Evolutionary conservation across 768 basidiomycete species (phyloP).

Genomic region (Rhodosporidiobolus odoratus): DNA sequence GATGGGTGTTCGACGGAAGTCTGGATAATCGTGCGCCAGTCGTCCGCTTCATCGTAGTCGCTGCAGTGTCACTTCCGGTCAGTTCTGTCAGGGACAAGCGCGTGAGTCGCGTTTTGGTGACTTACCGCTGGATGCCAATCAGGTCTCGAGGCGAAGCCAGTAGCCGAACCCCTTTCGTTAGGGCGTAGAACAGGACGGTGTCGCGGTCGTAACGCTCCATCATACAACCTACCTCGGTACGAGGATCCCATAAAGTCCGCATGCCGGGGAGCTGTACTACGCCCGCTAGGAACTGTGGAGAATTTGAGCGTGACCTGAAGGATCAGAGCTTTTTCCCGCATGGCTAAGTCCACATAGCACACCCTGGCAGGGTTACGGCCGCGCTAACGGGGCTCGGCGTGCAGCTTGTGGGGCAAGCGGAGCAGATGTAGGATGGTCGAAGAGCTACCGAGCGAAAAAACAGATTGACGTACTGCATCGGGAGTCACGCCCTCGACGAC

Average conservation of each 20-base stretch:
- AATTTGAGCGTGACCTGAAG: not conserved
- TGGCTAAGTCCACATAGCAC: too few species aligned
- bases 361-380: too few species aligned
- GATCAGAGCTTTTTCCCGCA: not conserved
- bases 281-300: constrained; percentile 17
- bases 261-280: constrained; percentile 26
- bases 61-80: too few species aligned
- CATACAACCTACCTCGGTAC: constrained; percentile 15
- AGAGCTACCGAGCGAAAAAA: not conserved
- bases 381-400: too few species aligned
- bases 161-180: constrained; percentile 22
- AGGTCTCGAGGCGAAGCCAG: constrained; percentile 27
- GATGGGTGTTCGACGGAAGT: constrained; percentile 9
- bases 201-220: constrained; percentile 9
- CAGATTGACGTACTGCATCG: constrained; percentile 3
- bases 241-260: constrained; percentile 26
- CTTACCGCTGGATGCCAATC: constrained; percentile 22
- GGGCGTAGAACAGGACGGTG: constrained; percentile 26
- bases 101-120: too few species aligned
- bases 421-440: not conserved
- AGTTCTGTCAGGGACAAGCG: too few species aligned
- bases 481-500: constrained; percentile 18
- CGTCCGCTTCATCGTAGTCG: constrained; percentile 21
- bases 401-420: not conserved
- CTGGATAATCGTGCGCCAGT: constrained; percentile 13